Evolutionary conservation across 805 yeast species (phyloP), one percentile per base, ranked within the genome.

Genomic region (Zygosaccharomyces kombuchaensis): DNA sequence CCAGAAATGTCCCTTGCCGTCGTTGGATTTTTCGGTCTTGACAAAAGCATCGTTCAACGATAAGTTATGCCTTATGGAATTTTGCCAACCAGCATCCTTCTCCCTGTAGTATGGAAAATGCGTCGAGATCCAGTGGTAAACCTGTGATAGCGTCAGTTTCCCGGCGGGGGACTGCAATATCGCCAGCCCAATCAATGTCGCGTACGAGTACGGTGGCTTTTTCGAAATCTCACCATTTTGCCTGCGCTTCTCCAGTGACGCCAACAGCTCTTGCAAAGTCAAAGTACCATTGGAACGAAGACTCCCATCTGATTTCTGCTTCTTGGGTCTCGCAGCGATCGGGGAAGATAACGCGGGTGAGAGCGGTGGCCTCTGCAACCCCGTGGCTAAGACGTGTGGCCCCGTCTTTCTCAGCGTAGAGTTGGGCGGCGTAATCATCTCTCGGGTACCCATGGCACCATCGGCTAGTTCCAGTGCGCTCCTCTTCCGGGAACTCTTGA

Each of bases 61-160:
- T 25, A 91, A 71, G 55, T 93, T 91, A 67, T 91, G 99, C 51
- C 99, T 81, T 52, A 91, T 93, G 27, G 96, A 90, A 68, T 91
- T 91, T 67, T 91, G 97, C 99, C 99, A 91, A 22, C 97, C 96
- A 9, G 87, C 84, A 56, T 88, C 96, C 48, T 86, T 84, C 52
- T 78, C 80, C 52, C 82, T 80, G 67, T 93, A 93, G 63, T 83
- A 91, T 51, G 74, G 77, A 65, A 90, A 91, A 30, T 95, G 84
- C 36, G 80, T 81, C 7, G 93, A 80, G 36, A 91, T 93, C 99
- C 99, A 91, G 56, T 73, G 75, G 69, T 91, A 91, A 34, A 91
- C 93, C 59, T 88, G 96, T 0, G 93, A 76, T 43, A 85, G 67
- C 2, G 95, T 85, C 34, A 89, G 73, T 51, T 82, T 82, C 38